Conservation (phyloP, 164 flowering plant genomes). For the Vitis amurensis region DNA sequence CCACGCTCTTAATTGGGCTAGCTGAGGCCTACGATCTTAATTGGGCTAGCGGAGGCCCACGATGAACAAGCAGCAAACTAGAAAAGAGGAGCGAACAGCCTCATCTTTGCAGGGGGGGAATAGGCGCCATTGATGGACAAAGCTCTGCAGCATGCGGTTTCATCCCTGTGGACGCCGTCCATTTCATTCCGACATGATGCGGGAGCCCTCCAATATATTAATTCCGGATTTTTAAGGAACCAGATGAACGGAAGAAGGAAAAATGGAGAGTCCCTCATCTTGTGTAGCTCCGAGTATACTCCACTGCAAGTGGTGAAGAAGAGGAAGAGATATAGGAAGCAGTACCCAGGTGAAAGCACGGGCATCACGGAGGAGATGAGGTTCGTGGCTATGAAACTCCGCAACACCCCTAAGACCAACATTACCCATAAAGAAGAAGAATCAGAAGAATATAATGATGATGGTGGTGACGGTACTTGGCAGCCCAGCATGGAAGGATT, state of each 20-base stretch:
- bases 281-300: constrained; percentile 20
- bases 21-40: too few relatives aligned
- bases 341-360: constrained; percentile 74
- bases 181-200: not conserved
- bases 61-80: too few relatives aligned
- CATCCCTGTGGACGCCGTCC: not conserved
- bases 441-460: constrained; percentile 8
- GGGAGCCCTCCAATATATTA: not conserved
- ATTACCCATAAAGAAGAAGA: constrained; percentile 7
- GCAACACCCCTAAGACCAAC: constrained; percentile 36
- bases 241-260: not conserved
- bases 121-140: not conserved
- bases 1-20: too few relatives aligned
- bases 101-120: too few relatives aligned
- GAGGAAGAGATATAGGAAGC: constrained; percentile 72
- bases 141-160: not conserved
- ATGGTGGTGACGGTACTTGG: constrained; percentile 50
- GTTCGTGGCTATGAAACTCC: constrained; percentile 85
- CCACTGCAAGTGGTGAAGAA: constrained; percentile 39
- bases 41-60: too few relatives aligned
- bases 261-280: constrained; percentile 1
- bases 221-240: not conserved
- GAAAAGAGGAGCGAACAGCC: too few relatives aligned
- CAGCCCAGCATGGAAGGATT: constrained; percentile 74
- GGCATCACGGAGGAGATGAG: constrained; percentile 95